Base-by-base conservation (phyloP, 2,329 filamentous ascomycete species). In the Bipolaris oryzae region DNA sequence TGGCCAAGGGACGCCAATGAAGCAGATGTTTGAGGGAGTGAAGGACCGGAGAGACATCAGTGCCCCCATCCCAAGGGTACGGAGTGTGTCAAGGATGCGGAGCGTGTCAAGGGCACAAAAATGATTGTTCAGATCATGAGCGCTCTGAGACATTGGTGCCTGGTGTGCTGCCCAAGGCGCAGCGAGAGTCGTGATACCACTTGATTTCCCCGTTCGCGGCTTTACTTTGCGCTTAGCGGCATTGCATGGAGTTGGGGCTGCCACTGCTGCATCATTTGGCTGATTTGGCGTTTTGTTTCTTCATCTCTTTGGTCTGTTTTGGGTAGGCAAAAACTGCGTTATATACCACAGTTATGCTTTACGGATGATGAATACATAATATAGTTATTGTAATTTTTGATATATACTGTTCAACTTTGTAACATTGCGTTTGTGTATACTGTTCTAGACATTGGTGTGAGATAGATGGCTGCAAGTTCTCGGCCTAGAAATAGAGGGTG, bases 1-100 rank as follows among this genome's bases (percentile, higher is more conserved):
- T 50, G 86, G 85, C 2, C 82, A 85, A 5, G 78, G 82, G 57
- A 89, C 88, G 38, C 86, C 86, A 9, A 79, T 81, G 59, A 86
- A 84, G 75, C 82, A 84, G 73, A 84, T 85, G 81, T 72, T 85
- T 37, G 78, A 81, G 58, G 84, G 81, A 23, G 76, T 75, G 20
- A 75, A 71, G 51, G 76, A 77, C 46, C 72, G 80, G 51, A 73
- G 80, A 52, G 80, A 82, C 62, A 77, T 81, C 58, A 81, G 78
- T 60, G 80, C 80, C 44, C 80, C 80, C 25, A 73, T 74, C 9
- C 64, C 68, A 9, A 66, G 71, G 39, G 57, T 69, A 25, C 66
- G 70, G 33, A 55, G 52, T 28, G 73, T 74, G 7, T 66, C 68
- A 7, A 65, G 71, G 44, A 55, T 68, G 34, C 66, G 70, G 33